These are phyloP conservation scores for Apophysomyces sp. DNA, from an alignment of 371 early-diverging fungal species.

Conservation along the genomic window DNA sequence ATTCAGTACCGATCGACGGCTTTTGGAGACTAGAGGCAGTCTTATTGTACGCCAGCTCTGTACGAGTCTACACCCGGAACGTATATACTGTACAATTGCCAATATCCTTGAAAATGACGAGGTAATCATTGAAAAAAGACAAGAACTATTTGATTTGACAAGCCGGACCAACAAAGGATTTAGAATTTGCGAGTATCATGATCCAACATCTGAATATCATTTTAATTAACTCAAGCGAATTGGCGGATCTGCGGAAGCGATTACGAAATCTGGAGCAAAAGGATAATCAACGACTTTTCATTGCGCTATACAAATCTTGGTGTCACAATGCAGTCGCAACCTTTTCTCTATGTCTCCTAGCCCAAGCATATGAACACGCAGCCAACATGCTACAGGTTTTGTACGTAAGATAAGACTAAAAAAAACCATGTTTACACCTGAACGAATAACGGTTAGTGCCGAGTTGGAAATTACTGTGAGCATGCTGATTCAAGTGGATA, in stretches of 20 bases:
- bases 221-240: conserved; percentile 87
- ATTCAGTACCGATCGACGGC: conserved; percentile 78
- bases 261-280: conserved; percentile 68
- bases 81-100: conserved; percentile 82
- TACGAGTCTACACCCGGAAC: conserved; percentile 77
- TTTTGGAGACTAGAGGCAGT: conserved; percentile 83
- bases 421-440: background rate
- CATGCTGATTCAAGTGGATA: conserved; percentile 88
- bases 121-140: conserved; percentile 1
- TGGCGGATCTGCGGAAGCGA: conserved; percentile 71
- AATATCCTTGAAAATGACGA: conserved; percentile 80
- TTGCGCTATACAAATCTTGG: conserved; percentile 84
- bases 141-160: background rate
- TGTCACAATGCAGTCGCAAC: conserved; percentile 89
- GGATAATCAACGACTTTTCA: conserved; percentile 74
- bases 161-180: conserved; percentile 37
- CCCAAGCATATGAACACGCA: conserved; percentile 90
- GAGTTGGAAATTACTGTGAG: conserved; percentile 89
- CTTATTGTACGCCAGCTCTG: conserved; percentile 90
- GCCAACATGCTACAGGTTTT: conserved; percentile 74
- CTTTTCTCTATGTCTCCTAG: conserved; percentile 84
- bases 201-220: conserved; percentile 92
- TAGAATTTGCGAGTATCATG: conserved; percentile 90
- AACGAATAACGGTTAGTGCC: conserved; percentile 42
- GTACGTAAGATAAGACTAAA: conserved; percentile 33